phyloP scores from a whole-genome alignment of 2,329 filamentous ascomycete species.

The Grosmannia serpens region DNA sequence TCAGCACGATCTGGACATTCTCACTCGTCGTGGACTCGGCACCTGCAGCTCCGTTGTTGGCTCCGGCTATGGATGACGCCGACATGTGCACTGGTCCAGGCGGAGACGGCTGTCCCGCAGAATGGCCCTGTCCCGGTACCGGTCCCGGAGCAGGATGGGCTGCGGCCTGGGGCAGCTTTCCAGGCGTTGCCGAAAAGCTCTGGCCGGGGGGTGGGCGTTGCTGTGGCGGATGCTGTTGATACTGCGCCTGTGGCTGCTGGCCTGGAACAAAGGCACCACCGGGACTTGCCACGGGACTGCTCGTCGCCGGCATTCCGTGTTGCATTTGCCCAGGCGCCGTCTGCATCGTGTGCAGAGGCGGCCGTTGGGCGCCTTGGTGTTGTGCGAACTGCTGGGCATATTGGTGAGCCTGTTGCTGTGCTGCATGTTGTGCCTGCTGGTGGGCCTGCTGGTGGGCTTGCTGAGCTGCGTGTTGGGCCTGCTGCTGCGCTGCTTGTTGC shows the following conservation, averaged over 20 bases:
- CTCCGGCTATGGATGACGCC: neutral
- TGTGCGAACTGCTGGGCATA: neutral
- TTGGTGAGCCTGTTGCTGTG: neutral
- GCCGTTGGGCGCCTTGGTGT: neutral
- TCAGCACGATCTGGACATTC: neutral
- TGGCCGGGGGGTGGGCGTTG: neutral
- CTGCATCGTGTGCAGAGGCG: neutral
- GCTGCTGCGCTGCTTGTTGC: neutral
- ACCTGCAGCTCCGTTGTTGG: neutral
- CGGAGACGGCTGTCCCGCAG: neutral
- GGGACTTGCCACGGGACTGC: neutral
- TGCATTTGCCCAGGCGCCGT: neutral
- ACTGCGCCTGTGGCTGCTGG: neutral
- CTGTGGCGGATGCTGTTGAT: neutral
- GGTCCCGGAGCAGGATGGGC: neutral
- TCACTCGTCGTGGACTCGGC: neutral
- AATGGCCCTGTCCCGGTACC: neutral
- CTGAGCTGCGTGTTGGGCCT: neutral
- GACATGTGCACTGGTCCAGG: neutral
- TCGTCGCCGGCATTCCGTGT: neutral
- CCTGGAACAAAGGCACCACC: neutral
- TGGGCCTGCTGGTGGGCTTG: constrained; percentile 2
- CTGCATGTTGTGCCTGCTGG: neutral
- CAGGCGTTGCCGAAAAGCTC: neutral
- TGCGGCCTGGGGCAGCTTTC: neutral